Evolutionary conservation across 129 eudicot species (phyloP), one percentile per base, ranked within the genome.

Genomic region (Escallonia herrerae): DNA sequence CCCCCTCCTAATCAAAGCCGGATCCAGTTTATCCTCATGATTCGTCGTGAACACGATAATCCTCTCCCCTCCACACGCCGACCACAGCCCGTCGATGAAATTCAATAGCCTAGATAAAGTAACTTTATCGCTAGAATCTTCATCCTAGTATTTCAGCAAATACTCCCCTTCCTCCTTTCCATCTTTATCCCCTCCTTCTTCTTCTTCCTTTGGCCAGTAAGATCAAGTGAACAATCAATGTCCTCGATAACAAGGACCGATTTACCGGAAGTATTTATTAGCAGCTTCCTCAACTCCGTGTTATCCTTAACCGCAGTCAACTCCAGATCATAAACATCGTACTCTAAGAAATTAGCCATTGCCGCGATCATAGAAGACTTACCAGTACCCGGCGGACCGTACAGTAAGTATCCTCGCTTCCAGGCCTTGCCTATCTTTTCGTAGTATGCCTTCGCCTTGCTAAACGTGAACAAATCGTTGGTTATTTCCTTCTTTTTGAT

Each of bases 381-480:
- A n/a, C 84, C 84, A 1, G 84, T 79, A 15, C 83, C 84, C 0
- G 80, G 76, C 2, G 80, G 80, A 7, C 84, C 80, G 33, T 74
- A 74, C 13, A 74, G 71, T 15, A 79, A 67, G 47, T 79, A 79
- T 7, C 84, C 84, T 11, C 84, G 52, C 57, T 79, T 79, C 84
- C 84, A 79, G 3, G 84, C 80, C 69, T 60, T 70, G 2, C 84
- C 84, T 3, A 69, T 70, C 5, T 39, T 43, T 2, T 56, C 71
- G 65, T 74, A 74, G 22, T 64, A 79, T 46, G 69, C 74, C 48
- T 79, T 68, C 4, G 80, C 60, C 56, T 74, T 74, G 15, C 65
- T 74, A 55, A 79, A 79, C 14, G 65, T 56, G n/a, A 64, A 48
- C 40, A 79, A 58, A 65, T 74, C 80, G 8, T 74, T 60, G 8